These are phyloP conservation scores for Leersia perrieri DNA, from an alignment of 176 grass and related monocot species.

Conservation along the genomic window DNA sequence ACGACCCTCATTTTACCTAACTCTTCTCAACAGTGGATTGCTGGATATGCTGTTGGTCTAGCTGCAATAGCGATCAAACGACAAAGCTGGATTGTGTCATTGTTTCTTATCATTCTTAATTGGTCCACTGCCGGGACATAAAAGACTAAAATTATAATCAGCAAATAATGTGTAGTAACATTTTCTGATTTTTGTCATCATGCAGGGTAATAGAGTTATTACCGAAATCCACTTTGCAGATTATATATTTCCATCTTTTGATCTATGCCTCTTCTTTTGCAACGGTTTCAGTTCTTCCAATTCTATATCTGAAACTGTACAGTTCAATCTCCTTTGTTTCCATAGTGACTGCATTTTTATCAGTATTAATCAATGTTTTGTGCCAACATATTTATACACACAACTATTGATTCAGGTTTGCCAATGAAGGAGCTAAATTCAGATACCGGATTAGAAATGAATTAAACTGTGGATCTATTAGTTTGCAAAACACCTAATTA, in stretches of 20 bases:
- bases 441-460: constrained; percentile 96
- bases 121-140: no score
- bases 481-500: background rate
- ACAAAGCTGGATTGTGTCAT: background rate
- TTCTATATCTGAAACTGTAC: background rate
- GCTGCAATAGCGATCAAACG: constrained; percentile 68
- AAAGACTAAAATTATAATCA: no score
- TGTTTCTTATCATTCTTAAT: constrained; percentile 2
- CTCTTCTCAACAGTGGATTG: constrained; percentile 73
- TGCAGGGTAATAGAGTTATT: constrained; percentile 87
- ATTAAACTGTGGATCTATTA: constrained; percentile 95
- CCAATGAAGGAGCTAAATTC: constrained; percentile 97
- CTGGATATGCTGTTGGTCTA: constrained; percentile 98
- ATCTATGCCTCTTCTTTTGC: constrained; percentile 57
- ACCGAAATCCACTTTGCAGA: constrained; percentile 97
- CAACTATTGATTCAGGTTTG: constrained; percentile 47
- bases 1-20: background rate
- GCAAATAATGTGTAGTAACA: background rate
- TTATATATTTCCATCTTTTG: constrained; percentile 98
- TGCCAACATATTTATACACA: background rate
- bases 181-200: background rate
- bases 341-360: background rate
- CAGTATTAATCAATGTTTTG: background rate
- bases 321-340: background rate
- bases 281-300: constrained; percentile 6